Evolutionary conservation across 805 yeast genomes (phyloP), one percentile per base, ranked within the genome.

Genomic region (Teunomyces gatunensis): DNA sequence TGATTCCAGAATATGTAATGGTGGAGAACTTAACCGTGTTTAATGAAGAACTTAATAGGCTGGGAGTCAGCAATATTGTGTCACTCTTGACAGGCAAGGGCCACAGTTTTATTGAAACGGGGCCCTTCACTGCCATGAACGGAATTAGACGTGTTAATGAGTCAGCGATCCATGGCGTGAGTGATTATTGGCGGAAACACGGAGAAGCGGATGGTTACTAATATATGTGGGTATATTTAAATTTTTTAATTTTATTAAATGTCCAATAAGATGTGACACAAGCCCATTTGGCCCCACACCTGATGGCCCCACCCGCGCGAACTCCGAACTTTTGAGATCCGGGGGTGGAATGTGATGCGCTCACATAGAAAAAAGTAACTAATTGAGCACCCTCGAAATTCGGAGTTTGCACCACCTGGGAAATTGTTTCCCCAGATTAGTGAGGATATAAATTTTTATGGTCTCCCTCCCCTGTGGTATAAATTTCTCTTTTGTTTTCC

Each of bases 141-240:
- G 77, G 65, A 1, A 68, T 73, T 23, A 58, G 57, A 34, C 83
- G 82, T 78, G 80, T 42, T 54, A 72, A 49, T 49, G 68, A 45
- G 0, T 60, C 60, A 41, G 55, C 71, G 49, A 67, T 85, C 69
- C 79, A 81, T 45, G 97, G 96, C 1, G 96, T 90, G 9, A 76
- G 89, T 55, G 98, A 92, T 63, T 88, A 68, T 63, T 92, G 97
- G 96, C 73, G 98, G 48, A 91, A 91, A 62, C 68, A 85, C 41
- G 96, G 95, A 6, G 74, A 68, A 37, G 86, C 90, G 11, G 81
- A 77, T 46, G 94, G 89, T 0, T 84, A 80, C 52, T 34, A 18
- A 17, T 18, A 56, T n/a, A 13, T 25, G 18, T 13, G n/a, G n/a
- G 42, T 28, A 21, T 23, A 39, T 18, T 17, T 12, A 23, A 27